Base-by-base conservation (phyloP, 2,329 filamentous ascomycete genomes). In the Beauveria pseudobassiana region DNA sequence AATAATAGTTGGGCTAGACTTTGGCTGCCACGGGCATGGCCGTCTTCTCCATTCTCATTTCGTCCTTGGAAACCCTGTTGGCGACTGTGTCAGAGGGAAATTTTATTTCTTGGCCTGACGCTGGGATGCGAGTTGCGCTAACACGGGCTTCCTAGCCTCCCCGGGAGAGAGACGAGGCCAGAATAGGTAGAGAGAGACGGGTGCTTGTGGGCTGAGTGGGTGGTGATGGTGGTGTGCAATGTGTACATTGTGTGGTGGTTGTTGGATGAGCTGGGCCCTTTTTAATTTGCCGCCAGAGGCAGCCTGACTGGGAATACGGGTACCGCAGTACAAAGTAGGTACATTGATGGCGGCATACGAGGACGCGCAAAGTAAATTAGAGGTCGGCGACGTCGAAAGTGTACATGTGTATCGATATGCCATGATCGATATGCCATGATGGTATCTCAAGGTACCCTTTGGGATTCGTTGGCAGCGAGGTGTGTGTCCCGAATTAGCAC, bases 401-500 rank as follows among this genome's bases (percentile, higher is more conserved):
- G 46, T 51, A 59, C 34, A 3, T 48, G 45, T 24, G 22, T 43
- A 9, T 8, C 14, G 8, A 14, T 20, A 3, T 38, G 34, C 34
- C 34, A 38, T 14, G 34, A 38, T 38, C 12, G 34, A 38, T 38
- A 38, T 38, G 34, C 34, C 34, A 14, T 38, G 30, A 16, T 22
- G 24, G 9, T 16, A 49, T 40, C 24, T 24, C 24, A 24, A 49
- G 24, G 46, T 24, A 24, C 28, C 24, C 18, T 40, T 53, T 22
- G 12, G 52, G 52, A 43, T 55, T 43, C 28, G 22, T 20, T 14
- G 8, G 24, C 50, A 38, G 46, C 46, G 56, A 51, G 48, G 56
- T 59, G 56, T 59, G 57, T 59, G 57, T 59, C 57, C 57, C 57
- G 49, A 60, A 60, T 60, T 60, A 60, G 57, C 40, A 59, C n/a